Base-by-base conservation (phyloP, 495 filamentous ascomycete genomes). In the Xylaria nigripes region DNA sequence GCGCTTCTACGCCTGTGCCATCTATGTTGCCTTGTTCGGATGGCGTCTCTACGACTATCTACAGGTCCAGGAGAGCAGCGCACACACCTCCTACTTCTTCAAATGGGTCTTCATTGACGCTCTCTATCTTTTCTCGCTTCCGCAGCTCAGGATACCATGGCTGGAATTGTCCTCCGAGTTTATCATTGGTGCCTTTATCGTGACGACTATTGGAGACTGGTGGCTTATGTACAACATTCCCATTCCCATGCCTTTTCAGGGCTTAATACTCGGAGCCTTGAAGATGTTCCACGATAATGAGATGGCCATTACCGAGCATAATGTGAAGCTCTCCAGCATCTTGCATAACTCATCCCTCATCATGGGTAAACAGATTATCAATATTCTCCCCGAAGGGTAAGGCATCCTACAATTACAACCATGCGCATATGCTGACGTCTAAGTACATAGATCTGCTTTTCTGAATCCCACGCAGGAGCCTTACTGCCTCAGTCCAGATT, bases 331-430 rank as follows among this genome's bases (percentile, higher is more conserved):
- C 24, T 85, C 82, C 1, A 84, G 81, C 54, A 88, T 97, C 47
- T 76, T 94, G 41, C 84, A 95, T 65, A 96, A 96, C 64, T 77
- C 87, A 1, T 95, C 92, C 6, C 78, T 96, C 61, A 96, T 97
- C 50, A 78, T 95, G 66, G 93, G 93, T 64, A 91, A 88, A 65
- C 89, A 96, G 71, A 92, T 95, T 57, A 90, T 98, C 63, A 90
- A 98, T 63, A 94, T 97, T 66, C 75, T 98, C 24, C 93, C 93
- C 2, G 93, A 98, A 77, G 93, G 93, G 83, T 91, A 68, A 62
- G 84, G 72, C 18, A 27, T 22, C 22, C 44, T 18, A 6, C 18
- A 16, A 30, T 8, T 52, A 51, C 32, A 23, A 45, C n/a, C 21
- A 2, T 32, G 23, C 29, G n/a, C 19, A 34, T 32, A 18, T 25